These are phyloP conservation scores for Crucihimalaya himalaica DNA, from an alignment of 345 rosid species.

Conservation along the genomic window DNA sequence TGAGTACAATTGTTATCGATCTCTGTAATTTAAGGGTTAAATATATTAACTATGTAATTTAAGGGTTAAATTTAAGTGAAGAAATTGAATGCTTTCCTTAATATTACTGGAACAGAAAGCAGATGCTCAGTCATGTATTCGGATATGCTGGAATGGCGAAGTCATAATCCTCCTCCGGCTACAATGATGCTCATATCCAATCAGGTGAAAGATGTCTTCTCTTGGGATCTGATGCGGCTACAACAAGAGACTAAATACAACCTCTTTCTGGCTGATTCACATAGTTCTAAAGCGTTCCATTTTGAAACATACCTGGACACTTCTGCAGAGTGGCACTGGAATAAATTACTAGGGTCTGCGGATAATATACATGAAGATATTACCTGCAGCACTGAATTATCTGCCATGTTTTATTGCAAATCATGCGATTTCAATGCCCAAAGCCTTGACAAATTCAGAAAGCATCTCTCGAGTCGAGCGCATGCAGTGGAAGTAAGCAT, in stretches of 20 bases:
- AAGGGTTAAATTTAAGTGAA: too few species aligned
- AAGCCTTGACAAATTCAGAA: not conserved
- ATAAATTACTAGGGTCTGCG: not conserved
- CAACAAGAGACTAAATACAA: not conserved
- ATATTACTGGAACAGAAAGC: too few species aligned
- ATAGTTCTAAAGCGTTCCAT: fast-evolving
- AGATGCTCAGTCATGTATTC: too few species aligned
- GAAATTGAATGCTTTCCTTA: too few species aligned
- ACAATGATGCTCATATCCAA: not conserved
- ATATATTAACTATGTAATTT: too few species aligned
- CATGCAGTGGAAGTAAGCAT: not conserved
- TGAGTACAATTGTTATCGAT: too few species aligned
- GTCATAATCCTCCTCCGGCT: too few species aligned
- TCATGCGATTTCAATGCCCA: not conserved
- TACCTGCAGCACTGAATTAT: not conserved
- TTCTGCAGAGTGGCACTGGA: slow-evolving; percentile 19
- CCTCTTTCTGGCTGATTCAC: not conserved
- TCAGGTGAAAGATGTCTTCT: not conserved
- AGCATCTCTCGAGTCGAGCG: not conserved
- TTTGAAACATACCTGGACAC: not conserved
- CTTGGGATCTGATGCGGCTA: not conserved
- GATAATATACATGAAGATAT: not conserved
- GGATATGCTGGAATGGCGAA: too few species aligned
- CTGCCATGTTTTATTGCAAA: not conserved
- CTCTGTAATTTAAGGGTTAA: too few species aligned